Conservation (phyloP, 164 flowering plant genomes). For the Stephania yunnanensis region DNA sequence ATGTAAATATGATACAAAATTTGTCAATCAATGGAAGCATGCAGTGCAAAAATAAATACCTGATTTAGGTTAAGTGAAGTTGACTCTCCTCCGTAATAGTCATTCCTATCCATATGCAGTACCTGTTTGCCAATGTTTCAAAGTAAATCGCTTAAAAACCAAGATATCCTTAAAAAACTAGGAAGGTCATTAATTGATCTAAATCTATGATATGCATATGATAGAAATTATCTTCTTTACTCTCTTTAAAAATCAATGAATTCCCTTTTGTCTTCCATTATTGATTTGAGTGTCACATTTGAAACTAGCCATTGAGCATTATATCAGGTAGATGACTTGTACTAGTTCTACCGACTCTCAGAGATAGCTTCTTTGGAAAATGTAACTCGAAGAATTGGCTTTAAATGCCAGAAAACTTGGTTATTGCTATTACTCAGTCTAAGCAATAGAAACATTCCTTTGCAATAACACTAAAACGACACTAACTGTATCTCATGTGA, state of each 20-base stretch:
- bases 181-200: neutral
- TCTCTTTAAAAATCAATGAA: neutral
- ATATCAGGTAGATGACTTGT: neutral
- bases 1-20: neutral
- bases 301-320: neutral
- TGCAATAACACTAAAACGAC: too few species aligned
- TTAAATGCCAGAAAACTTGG: neutral
- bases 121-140: constrained; percentile 42
- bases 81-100: constrained; percentile 89
- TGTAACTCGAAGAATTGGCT: neutral
- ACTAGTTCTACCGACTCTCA: neutral
- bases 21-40: neutral
- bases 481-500: too few species aligned
- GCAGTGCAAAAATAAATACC: constrained; percentile 26
- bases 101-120: constrained; percentile 87
- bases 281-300: neutral
- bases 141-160: neutral
- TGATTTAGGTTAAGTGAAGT: constrained; percentile 69
- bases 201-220: neutral
- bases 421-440: neutral
- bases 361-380: neutral
- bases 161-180: neutral
- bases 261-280: neutral
- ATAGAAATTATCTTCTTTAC: neutral
- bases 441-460: too few species aligned